Conservation (phyloP, 164 flowering plant genomes). For the Umbilicus rupestris region DNA sequence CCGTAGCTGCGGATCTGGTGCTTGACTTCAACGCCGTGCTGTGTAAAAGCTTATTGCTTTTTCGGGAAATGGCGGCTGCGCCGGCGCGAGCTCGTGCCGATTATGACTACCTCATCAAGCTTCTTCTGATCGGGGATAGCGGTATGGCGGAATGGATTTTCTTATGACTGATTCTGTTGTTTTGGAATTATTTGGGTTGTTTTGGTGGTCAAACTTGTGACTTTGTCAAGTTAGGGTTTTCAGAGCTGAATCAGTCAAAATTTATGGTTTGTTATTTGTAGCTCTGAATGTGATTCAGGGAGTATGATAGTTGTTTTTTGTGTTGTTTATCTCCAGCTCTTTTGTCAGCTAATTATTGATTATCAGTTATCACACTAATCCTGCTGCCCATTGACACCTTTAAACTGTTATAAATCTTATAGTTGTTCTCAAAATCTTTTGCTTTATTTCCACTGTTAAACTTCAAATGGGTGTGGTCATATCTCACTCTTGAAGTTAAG, state of each 20-base stretch:
- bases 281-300: background rate
- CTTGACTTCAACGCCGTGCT: background rate
- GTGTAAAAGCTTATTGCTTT: background rate
- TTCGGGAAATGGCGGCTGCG: conserved; percentile 26
- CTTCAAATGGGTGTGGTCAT: too few relatives aligned
- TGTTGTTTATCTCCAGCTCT: background rate
- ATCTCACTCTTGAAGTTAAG: too few relatives aligned
- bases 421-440: too few relatives aligned
- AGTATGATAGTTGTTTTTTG: too few relatives aligned
- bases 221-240: background rate
- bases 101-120: conserved; percentile 40
- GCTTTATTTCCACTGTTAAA: too few relatives aligned
- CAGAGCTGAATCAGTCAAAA: conserved; percentile 2
- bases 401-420: too few relatives aligned
- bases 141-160: conserved; percentile 16
- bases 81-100: conserved; percentile 45
- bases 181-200: background rate
- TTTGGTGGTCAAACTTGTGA: background rate
- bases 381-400: too few relatives aligned
- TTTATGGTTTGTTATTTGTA: background rate
- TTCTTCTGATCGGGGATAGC: conserved; percentile 41
- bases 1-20: background rate
- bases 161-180: background rate
- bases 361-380: too few relatives aligned
- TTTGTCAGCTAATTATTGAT: background rate